Evolutionary conservation across 2,329 filamentous ascomycete genomes (phyloP).

Genomic region (Thelonectria discophora): DNA sequence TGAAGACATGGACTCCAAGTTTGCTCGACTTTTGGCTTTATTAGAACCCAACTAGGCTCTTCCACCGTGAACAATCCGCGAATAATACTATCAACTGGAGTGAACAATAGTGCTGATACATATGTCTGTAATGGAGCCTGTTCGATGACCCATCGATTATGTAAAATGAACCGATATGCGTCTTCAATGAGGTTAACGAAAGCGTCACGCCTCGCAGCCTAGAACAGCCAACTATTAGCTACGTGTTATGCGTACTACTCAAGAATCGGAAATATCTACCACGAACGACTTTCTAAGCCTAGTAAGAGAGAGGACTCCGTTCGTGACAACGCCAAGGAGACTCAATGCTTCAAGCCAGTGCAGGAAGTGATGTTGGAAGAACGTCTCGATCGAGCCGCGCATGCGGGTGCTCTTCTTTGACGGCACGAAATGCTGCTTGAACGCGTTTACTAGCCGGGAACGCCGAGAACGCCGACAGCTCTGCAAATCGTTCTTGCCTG

Average conservation of each 20-base stretch:
- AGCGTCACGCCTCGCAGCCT: not conserved
- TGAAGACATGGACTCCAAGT: not conserved
- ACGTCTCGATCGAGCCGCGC: not conserved
- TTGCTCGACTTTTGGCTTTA: not conserved
- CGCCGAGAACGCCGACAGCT: not conserved
- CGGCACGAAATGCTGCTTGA: not conserved
- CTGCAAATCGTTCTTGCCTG: not conserved
- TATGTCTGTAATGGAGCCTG: not conserved
- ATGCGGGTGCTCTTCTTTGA: not conserved
- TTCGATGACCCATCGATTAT: not conserved
- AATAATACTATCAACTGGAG: not conserved
- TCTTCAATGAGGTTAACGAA: conserved; percentile 2
- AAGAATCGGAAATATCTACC: conserved; percentile 1
- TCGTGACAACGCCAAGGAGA: conserved; percentile 1
- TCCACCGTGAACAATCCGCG: not conserved
- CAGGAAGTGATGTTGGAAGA: conserved; percentile 17
- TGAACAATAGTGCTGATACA: not conserved
- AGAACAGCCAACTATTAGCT: not conserved
- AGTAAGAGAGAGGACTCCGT: not conserved
- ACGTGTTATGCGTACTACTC: not conserved
- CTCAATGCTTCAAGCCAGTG: conserved; percentile 27
- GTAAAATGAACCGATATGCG: conserved; percentile 1
- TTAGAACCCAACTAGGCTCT: conserved; percentile 1
- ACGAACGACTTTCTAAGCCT: not conserved
- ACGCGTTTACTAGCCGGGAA: not conserved